Evolutionary conservation across 2,329 filamentous ascomycete species (phyloP).

Genomic region (Sporothrix dimorphospora): DNA sequence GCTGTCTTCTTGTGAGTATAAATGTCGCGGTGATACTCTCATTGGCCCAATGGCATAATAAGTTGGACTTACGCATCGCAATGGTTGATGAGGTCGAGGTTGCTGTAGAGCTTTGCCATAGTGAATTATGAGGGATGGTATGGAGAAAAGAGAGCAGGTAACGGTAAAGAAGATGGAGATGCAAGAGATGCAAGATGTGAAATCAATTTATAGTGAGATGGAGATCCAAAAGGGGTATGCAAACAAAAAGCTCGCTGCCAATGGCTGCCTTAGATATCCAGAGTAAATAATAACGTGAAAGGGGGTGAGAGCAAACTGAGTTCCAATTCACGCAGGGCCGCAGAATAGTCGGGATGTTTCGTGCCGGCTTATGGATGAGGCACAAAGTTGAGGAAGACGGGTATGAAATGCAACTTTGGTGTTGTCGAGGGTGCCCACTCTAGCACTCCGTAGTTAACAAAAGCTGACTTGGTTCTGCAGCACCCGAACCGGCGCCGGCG

Average conservation of each 20-base stretch:
- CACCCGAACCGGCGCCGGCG: slow-evolving; percentile 18
- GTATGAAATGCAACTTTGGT: neutral
- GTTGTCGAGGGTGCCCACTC: neutral
- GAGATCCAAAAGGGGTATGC: neutral
- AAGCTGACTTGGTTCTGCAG: neutral
- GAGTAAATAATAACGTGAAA: neutral
- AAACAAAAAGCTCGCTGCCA: neutral
- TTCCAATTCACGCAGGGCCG: neutral
- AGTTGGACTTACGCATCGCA: slow-evolving; percentile 36
- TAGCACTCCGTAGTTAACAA: neutral
- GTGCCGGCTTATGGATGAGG: slow-evolving; percentile 17
- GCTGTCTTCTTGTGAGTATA: slow-evolving; percentile 47
- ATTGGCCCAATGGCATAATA: neutral
- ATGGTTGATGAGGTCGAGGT: slow-evolving; percentile 36
- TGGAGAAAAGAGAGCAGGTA: neutral
- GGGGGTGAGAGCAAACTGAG: neutral
- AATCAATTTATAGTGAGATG: neutral
- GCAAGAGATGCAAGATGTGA: neutral
- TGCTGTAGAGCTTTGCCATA: slow-evolving; percentile 33
- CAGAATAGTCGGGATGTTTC: neutral
- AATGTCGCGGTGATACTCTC: no score
- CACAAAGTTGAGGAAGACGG: neutral
- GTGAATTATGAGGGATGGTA: neutral
- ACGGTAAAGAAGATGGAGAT: neutral
- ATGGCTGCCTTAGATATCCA: neutral